Evolutionary conservation across 1,284 basidiomycete genomes (phyloP), one percentile per base, ranked within the genome.

Genomic region (Volvariella surrecta): DNA sequence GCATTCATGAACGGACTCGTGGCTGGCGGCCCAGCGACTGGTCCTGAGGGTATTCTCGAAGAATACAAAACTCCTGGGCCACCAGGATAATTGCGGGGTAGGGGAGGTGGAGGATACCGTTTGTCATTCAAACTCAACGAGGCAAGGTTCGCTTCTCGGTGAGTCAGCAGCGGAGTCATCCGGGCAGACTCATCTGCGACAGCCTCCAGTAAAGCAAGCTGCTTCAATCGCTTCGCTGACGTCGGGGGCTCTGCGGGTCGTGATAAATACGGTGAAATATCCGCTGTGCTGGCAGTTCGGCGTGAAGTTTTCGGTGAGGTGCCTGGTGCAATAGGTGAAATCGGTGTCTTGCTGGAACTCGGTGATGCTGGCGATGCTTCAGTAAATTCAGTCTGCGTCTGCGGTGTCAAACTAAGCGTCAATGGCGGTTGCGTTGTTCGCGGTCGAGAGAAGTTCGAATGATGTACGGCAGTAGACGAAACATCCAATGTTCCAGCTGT

Each of bases 171-270:
- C 11, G 75, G 71, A 3, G 77, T 71, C 66, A 78, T 70, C 51
- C 71, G 67, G 6, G 76, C 78, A 2, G 82, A 82, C 56, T 88
- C 83, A 50, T 80, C 76, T 1, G 75, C 83, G 32, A 87, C 74
- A 15, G 73, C 69, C 56, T 89, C 84, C n/a, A 89, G 64, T 47
- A 89, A 64, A 1, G 84, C 80, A 30, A 87, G 66, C 51, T 87
- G 84, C 54, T 76, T 79, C 57, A 84, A 58, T 48, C 71, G 72
- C 56, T 79, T 82, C 16, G 75, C 71, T 28, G 76, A 77, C 4
- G 68, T 64, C 11, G 73, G 73, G 1, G 72, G 60, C 48, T 69
- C 71, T 17, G 60, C 53, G 13, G 71, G 58, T 39, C 69, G 68
- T 7, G 74, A 65, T 39, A 83, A 60, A 56, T 83, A 82, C 0